Conservation (phyloP, 257 asterid species). For the Haberlea rhodopensis region DNA sequence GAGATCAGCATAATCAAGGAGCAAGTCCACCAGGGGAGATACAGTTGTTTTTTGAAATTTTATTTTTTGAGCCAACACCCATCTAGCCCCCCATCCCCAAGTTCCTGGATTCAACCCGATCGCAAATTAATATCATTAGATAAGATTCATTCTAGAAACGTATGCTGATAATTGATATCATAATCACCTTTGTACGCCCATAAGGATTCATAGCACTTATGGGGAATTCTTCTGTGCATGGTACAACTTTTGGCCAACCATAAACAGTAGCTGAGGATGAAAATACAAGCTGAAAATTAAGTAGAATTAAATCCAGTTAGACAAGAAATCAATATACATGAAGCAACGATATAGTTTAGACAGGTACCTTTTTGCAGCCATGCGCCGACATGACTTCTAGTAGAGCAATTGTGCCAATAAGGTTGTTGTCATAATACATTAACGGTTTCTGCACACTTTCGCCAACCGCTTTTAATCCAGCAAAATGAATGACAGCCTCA, state of each 20-base stretch:
- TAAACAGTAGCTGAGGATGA: constrained; percentile 98
- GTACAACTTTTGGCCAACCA: constrained; percentile 89
- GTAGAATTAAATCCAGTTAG: constrained; percentile 22
- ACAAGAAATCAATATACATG: not conserved
- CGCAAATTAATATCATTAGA: not conserved
- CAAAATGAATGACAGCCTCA: constrained; percentile 93
- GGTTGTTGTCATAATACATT: constrained; percentile 78
- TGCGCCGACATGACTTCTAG: constrained; percentile 93
- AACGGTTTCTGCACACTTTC: constrained; percentile 92
- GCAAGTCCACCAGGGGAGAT: not conserved
- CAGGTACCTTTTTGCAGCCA: constrained; percentile 75
- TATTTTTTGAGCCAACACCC: not conserved
- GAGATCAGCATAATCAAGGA: no score
- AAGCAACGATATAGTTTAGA: constrained; percentile 5
- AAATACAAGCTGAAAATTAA: constrained; percentile 76
- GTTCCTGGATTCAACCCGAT: no score
- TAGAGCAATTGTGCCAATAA: constrained; percentile 73
- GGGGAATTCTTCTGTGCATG: constrained; percentile 93
- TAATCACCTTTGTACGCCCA: constrained; percentile 84
- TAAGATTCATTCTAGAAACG: constrained; percentile 10
- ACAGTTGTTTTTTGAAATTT: not conserved
- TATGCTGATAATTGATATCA: constrained; percentile 1
- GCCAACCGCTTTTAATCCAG: constrained; percentile 98
- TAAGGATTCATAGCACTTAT: constrained; percentile 78
- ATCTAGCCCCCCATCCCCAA: not conserved